Evolutionary conservation across 2,329 filamentous ascomycete genomes (phyloP), one percentile per base, ranked within the genome.

Genomic region (Cryphonectria radicalis): DNA sequence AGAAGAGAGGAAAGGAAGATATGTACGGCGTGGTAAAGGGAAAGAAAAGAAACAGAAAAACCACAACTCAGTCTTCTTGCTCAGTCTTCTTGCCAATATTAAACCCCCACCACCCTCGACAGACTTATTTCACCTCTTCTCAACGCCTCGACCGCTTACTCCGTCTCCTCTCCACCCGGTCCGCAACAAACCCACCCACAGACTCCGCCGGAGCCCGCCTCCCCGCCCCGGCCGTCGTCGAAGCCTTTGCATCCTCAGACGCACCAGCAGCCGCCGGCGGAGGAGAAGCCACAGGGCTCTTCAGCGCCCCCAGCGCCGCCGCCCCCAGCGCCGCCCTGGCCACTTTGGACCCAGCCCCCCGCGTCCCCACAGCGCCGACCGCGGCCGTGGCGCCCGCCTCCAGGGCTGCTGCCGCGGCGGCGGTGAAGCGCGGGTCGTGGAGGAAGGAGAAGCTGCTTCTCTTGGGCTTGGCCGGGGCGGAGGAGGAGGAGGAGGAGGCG

Each of bases 251-350:
- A 17, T 60, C 57, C 32, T 4, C 32, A 7, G 57, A 32, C 32
- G 19, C 6, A 32, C 32, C 37, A 10, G 59, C 3, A 17, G 35
- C 19, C 2, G n/a, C 57, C 22, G 55, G 8, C 13, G 60, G 1
- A 1, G 67, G 60, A 22, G 32, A 14, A 14, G 3, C n/a, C 1
- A 37, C 32, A 4, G 69, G 68, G 7, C 42, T 55, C 65, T 60
- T 68, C 10, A 76, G 72, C 22, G 74, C 75, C 40, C 74, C 75
- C 32, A 75, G 66, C 3, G 75, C 77, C 11, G 73, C 76, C 17
- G 76, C 77, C 0, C 76, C 76, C 42, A 78, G 70, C 17, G 76
- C 76, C 25, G 77, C 77, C 40, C 73, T 74, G 3, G 76, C 73
- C 8, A 78, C 74, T 62, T 73, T 72, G 1, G 73, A 72, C 0